Conservation (phyloP, 768 basidiomycete species). For the Kwoniella botswanensis region DNA sequence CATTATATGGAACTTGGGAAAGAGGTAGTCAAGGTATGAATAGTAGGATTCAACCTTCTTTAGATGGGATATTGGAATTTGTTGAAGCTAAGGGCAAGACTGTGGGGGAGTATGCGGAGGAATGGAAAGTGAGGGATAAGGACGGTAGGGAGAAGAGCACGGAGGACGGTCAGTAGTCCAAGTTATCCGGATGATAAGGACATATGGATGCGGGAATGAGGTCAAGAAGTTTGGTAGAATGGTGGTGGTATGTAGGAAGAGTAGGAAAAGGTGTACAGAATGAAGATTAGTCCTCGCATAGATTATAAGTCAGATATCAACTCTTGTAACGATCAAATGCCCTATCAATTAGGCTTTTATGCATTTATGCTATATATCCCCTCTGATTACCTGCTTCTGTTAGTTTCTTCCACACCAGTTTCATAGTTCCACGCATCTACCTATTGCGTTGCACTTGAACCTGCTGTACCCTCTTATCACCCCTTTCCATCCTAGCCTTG, state of each 20-base stretch:
- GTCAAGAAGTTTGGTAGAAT: not conserved
- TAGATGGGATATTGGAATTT: conserved; percentile 50
- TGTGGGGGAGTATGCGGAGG: conserved; percentile 31
- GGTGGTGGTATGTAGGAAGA: too few relatives aligned
- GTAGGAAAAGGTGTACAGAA: too few relatives aligned
- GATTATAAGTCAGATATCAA: too few relatives aligned
- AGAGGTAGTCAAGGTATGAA: conserved; percentile 27
- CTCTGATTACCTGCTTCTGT: too few relatives aligned
- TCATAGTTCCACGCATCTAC: not conserved
- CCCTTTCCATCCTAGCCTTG: conserved; percentile 53
- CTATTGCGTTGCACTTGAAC: conserved; percentile 28
- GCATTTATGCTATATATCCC: too few relatives aligned
- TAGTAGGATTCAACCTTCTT: conserved; percentile 27
- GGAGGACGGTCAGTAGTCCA: conserved; percentile 1
- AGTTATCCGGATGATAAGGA: not conserved
- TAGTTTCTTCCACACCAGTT: not conserved
- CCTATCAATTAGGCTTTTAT: too few relatives aligned
- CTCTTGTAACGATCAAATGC: too few relatives aligned
- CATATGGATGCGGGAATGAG: not conserved
- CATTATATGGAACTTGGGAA: conserved; percentile 46
- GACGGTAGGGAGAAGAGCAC: not conserved
- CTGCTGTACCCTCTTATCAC: conserved; percentile 57
- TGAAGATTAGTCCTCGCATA: too few relatives aligned
- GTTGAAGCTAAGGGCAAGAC: conserved; percentile 36
- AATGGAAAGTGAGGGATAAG: conserved; percentile 29